Evolutionary conservation across 2,329 filamentous ascomycete species (phyloP).

Genomic region (Aspergillus melleus): DNA sequence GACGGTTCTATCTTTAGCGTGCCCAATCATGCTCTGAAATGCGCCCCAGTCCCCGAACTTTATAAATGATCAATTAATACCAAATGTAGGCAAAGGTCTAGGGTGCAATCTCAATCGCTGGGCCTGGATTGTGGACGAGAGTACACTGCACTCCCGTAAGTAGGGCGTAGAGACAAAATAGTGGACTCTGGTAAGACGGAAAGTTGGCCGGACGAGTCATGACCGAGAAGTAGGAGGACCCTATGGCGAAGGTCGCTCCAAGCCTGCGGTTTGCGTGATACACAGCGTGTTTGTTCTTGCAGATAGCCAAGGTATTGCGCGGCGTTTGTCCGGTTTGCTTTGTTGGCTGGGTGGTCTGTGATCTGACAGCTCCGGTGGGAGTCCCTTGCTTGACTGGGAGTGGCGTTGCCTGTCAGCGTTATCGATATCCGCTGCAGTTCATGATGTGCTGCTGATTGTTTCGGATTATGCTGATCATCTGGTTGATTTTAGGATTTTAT

Average conservation of each 20-base stretch:
- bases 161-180: neutral
- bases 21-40: constrained; percentile 9
- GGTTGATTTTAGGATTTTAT: neutral
- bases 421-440: constrained; percentile 1
- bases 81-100: neutral
- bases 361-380: constrained; percentile 13
- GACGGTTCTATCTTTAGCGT: constrained; percentile 27
- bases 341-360: neutral
- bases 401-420: constrained; percentile 9
- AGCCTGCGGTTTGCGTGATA: neutral
- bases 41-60: neutral
- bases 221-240: neutral
- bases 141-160: no score
- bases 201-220: neutral
- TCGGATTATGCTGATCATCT: constrained; percentile 6
- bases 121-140: neutral
- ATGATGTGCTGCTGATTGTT: constrained; percentile 4
- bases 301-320: neutral
- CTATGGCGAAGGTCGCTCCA: neutral
- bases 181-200: neutral
- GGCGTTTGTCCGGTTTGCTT: neutral
- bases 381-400: constrained; percentile 11
- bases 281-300: neutral
- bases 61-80: constrained; percentile 2
- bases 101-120: neutral